Evolutionary conservation across 768 basidiomycete species (phyloP).

Genomic region (Tulasnella sp.): DNA sequence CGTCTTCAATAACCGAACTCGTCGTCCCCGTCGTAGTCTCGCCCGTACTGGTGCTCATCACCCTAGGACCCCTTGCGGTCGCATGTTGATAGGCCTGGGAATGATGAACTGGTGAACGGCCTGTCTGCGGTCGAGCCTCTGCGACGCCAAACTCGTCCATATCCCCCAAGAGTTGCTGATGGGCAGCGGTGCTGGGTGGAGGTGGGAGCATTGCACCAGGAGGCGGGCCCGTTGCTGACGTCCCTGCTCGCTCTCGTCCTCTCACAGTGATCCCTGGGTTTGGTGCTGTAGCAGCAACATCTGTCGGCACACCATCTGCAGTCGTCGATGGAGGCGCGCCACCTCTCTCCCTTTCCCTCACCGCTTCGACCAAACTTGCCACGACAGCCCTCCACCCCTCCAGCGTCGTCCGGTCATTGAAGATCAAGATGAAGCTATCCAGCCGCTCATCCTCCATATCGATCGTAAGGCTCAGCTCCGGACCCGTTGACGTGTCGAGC

Average conservation of each 20-base stretch:
- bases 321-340: not conserved
- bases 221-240: not conserved
- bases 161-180: constrained; percentile 4
- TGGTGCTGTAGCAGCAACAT: not conserved
- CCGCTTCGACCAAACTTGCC: constrained; percentile 48
- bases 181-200: constrained; percentile 1
- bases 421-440: constrained; percentile 92
- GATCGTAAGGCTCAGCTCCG: constrained; percentile 89
- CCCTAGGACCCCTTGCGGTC: not conserved
- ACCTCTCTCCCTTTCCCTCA: not conserved
- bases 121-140: not conserved
- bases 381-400: constrained; percentile 85
- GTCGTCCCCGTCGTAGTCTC: not conserved
- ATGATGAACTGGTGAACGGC: not conserved
- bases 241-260: not conserved
- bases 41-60: constrained; percentile 6
- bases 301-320: not conserved
- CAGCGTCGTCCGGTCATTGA: constrained; percentile 75
- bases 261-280: not conserved
- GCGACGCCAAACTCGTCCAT: constrained; percentile 19
- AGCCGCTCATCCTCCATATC: constrained; percentile 93
- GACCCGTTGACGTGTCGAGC: constrained; percentile 56
- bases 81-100: not conserved
- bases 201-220: not conserved
- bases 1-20: not conserved